Percentiles rank a stretch among this genome's conserved stretches.
Conservation (phyloP, 2,329 filamentous ascomycete species). For the Cercospora janseana region DNA sequence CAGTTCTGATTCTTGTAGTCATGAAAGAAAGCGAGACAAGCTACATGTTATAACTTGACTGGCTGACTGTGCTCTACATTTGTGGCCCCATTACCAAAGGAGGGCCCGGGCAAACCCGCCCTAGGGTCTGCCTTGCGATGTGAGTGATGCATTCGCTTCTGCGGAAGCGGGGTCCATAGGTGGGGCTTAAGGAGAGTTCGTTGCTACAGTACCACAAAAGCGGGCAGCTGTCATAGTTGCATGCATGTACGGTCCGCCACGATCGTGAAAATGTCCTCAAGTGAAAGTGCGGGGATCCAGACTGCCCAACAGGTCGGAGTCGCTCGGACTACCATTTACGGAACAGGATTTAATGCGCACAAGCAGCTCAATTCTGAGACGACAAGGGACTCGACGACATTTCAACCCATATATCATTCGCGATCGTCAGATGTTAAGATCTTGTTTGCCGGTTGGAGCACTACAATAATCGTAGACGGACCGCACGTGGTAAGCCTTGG, state of each 20-base stretch:
- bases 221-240: slow-evolving; percentile 5
- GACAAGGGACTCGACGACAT: slow-evolving; percentile 23
- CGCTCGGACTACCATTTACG: slow-evolving; percentile 7
- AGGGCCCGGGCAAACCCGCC: background rate
- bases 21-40: background rate
- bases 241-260: background rate
- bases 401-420: slow-evolving; percentile 10
- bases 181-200: background rate
- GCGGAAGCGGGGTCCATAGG: slow-evolving; percentile 4
- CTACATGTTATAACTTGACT: background rate
- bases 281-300: too few species aligned
- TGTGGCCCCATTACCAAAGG: slow-evolving; percentile 1
- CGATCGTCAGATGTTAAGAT: slow-evolving; percentile 16
- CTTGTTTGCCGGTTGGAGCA: slow-evolving; percentile 38
- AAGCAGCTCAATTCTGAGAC: slow-evolving; percentile 25
- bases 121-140: background rate
- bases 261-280: background rate
- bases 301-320: too few species aligned
- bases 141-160: background rate
- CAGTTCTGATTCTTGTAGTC: slow-evolving; percentile 5
- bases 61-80: background rate
- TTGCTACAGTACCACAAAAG: background rate
- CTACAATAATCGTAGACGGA: slow-evolving; percentile 26
- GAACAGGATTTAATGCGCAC: slow-evolving; percentile 36
- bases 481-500: slow-evolving; percentile 19